These are phyloP conservation scores for Calycina herbarum DNA, from an alignment of 2,329 filamentous ascomycete species.

Conservation along the genomic window DNA sequence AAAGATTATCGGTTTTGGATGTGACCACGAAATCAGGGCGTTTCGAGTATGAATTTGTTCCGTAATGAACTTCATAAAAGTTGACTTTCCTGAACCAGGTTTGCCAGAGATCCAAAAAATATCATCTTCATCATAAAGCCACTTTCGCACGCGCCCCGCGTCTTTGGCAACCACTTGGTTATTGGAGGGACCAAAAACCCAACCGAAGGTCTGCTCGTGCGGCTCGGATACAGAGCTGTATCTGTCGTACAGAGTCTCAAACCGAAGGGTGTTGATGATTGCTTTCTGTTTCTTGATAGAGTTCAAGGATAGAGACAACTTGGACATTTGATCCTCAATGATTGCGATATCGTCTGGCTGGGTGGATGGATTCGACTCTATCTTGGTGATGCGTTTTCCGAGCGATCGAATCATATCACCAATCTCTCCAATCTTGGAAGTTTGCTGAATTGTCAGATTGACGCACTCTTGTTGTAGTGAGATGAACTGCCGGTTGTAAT, in stretches of 20 bases:
- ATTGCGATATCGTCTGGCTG: background rate
- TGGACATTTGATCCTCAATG: background rate
- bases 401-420: too few relatives aligned
- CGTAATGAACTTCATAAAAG: background rate
- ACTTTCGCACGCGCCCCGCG: background rate
- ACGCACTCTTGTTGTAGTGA: too few relatives aligned
- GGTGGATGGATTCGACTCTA: background rate
- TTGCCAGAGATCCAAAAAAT: background rate
- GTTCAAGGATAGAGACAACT: background rate
- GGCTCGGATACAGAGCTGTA: background rate
- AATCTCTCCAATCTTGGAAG: background rate
- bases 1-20: conserved; percentile 22
- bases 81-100: background rate
- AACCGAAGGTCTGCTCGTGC: background rate
- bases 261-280: background rate
- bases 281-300: background rate
- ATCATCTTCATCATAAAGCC: background rate
- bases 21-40: background rate
- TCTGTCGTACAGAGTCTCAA: background rate
- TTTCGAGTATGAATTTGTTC: background rate
- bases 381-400: background rate
- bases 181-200: background rate
- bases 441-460: background rate
- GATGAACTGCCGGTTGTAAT: too few relatives aligned
- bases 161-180: background rate